These are phyloP conservation scores for Polytrichum formosum DNA, from an alignment of 225 moss, liverwort and hornwort species.

Conservation along the genomic window DNA sequence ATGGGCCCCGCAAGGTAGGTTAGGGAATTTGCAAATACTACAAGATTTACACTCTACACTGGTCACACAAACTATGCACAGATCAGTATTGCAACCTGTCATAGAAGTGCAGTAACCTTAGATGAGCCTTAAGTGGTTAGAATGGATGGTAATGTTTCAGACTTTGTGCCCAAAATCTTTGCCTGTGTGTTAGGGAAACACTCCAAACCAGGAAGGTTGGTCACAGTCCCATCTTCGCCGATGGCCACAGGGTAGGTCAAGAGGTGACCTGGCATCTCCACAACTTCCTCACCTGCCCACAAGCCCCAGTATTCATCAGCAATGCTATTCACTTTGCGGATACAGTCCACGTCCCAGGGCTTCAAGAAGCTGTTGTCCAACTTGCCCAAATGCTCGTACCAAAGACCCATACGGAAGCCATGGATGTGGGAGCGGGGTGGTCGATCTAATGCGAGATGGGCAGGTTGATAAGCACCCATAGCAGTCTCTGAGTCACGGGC, in stretches of 20 bases:
- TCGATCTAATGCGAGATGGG: constrained; percentile 27
- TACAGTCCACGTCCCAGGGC: constrained; percentile 46
- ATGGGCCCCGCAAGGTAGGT: too few relatives aligned
- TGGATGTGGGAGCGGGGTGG: constrained; percentile 67
- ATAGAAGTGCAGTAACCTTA: too few relatives aligned
- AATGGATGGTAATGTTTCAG: constrained; percentile 28
- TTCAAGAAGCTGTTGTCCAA: constrained; percentile 63
- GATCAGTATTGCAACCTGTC: background rate
- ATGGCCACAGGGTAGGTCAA: constrained; percentile 55
- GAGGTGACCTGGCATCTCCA: constrained; percentile 73
- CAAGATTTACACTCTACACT: constrained; percentile 11
- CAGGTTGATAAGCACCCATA: constrained; percentile 78
- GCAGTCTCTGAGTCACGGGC: constrained; percentile 87
- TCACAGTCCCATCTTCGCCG: constrained; percentile 47
- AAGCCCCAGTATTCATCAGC: constrained; percentile 50
- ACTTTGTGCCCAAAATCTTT: constrained; percentile 37
- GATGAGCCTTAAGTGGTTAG: constrained; percentile 45
- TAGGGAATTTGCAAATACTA: too few relatives aligned
- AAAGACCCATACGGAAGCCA: constrained; percentile 75
- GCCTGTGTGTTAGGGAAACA: constrained; percentile 49
- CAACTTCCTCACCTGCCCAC: constrained; percentile 59
- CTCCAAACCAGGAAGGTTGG: constrained; percentile 24
- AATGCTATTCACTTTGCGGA: constrained; percentile 49
- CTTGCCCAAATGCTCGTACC: constrained; percentile 79
- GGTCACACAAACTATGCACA: background rate